phyloP scores from a whole-genome alignment of 768 basidiomycete genomes.

The Leccinum pellstonianum region DNA sequence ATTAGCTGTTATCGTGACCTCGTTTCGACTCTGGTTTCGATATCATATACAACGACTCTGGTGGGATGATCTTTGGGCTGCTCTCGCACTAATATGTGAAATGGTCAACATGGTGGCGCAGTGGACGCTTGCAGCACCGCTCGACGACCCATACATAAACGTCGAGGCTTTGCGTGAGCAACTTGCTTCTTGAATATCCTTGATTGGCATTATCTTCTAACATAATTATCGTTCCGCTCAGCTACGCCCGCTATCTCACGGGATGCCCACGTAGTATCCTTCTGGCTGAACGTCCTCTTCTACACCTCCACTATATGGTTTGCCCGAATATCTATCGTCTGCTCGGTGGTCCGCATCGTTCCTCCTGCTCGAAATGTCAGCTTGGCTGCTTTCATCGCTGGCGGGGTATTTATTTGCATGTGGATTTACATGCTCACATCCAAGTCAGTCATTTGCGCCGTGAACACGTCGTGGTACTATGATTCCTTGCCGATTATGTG shows the following conservation, averaged over 20 bases:
- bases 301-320: constrained; percentile 30
- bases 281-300: constrained; percentile 21
- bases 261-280: constrained; percentile 18
- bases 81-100: constrained; percentile 15
- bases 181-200: neutral
- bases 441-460: constrained; percentile 43
- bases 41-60: constrained; percentile 22
- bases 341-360: constrained; percentile 26
- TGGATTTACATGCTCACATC: constrained; percentile 18
- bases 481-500: constrained; percentile 37
- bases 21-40: constrained; percentile 30
- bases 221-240: constrained; percentile 27
- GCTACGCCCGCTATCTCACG: constrained; percentile 16
- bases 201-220: neutral
- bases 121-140: constrained; percentile 22
- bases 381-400: constrained; percentile 1
- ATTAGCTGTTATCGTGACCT: constrained; percentile 19
- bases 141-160: constrained; percentile 25
- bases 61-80: constrained; percentile 33
- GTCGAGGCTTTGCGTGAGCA: constrained; percentile 13
- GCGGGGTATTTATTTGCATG: constrained; percentile 15
- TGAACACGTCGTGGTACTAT: constrained; percentile 39
- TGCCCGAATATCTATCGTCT: constrained; percentile 26
- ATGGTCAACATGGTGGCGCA: constrained; percentile 6
- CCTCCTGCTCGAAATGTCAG: constrained; percentile 14